phyloP scores from a whole-genome alignment of 2,329 filamentous ascomycete species.

The Torrubiella hemipterigena region DNA sequence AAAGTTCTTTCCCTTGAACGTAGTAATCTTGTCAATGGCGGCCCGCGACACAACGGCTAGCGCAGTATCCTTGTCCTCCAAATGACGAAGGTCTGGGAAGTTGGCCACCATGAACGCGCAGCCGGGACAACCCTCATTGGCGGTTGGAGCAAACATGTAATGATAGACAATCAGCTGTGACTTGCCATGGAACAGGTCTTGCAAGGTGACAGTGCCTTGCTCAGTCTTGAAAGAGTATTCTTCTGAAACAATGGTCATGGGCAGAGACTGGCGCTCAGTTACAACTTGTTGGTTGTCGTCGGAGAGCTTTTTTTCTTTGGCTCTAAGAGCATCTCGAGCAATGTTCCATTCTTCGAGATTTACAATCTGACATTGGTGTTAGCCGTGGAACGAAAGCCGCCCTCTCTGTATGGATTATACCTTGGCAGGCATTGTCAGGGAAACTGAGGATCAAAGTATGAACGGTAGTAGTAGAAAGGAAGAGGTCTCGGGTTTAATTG shows the following conservation, averaged over 20 bases:
- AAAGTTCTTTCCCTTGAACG: constrained; percentile 19
- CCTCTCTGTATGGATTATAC: too few species aligned
- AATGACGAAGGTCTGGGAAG: constrained; percentile 18
- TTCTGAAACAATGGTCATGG: constrained; percentile 19
- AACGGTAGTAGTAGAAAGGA: too few species aligned
- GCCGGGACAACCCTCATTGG: constrained; percentile 17
- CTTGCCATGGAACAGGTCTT: constrained; percentile 13
- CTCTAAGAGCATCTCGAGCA: constrained; percentile 13
- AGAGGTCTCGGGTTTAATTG: too few species aligned
- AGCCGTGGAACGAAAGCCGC: too few species aligned
- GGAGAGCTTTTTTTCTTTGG: constrained; percentile 13
- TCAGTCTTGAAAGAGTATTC: constrained; percentile 18
- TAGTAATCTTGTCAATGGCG: constrained; percentile 17
- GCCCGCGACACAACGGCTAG: constrained; percentile 20
- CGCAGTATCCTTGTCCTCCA: constrained; percentile 17
- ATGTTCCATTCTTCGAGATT: constrained; percentile 13
- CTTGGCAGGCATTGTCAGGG: too few species aligned
- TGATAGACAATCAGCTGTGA: constrained; percentile 23
- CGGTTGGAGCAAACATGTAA: constrained; percentile 22
- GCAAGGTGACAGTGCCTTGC: constrained; percentile 10
- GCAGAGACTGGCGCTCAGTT: constrained; percentile 16
- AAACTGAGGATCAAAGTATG: too few species aligned
- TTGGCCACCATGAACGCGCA: constrained; percentile 21
- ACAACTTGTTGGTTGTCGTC: constrained; percentile 11
- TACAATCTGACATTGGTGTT: too few species aligned